Percentiles rank a stretch among this genome's conserved stretches.
These are phyloP conservation scores for Rhizopus stolonifer DNA, from an alignment of 371 early-diverging fungal species.

Conservation along the genomic window DNA sequence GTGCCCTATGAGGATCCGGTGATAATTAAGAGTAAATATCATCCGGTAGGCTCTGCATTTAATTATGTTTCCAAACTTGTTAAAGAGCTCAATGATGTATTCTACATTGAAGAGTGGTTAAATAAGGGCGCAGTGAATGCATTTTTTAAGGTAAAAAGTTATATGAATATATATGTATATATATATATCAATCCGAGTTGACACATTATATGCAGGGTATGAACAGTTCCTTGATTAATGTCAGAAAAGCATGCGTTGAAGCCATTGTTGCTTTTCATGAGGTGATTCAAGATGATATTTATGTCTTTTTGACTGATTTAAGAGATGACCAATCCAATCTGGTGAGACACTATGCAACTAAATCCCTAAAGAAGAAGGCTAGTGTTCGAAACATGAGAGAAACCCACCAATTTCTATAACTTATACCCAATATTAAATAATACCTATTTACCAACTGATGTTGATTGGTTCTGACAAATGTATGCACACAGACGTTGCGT, in stretches of 20 bases:
- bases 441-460: too few relatives aligned
- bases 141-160: slow-evolving; percentile 34
- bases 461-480: not conserved
- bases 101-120: slow-evolving; percentile 46
- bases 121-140: slow-evolving; percentile 38
- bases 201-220: slow-evolving; percentile 29
- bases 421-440: slow-evolving; percentile 2
- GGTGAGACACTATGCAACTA: slow-evolving; percentile 42
- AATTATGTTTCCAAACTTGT: slow-evolving; percentile 42
- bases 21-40: slow-evolving; percentile 26
- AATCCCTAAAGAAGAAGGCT: slow-evolving; percentile 41
- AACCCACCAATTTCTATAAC: slow-evolving; percentile 23
- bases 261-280: slow-evolving; percentile 50
- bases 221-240: slow-evolving; percentile 39
- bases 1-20: slow-evolving; percentile 17
- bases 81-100: slow-evolving; percentile 35
- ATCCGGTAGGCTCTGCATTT: slow-evolving; percentile 50
- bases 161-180: too few relatives aligned
- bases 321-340: slow-evolving; percentile 47
- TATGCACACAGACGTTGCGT: not conserved
- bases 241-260: slow-evolving; percentile 50
- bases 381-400: slow-evolving; percentile 37
- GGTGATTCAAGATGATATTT: slow-evolving; percentile 42
- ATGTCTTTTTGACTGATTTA: slow-evolving; percentile 37
- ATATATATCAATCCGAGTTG: too few relatives aligned